A percentile compares a stretch with the other conserved stretches of the same genome.
Conservation (phyloP, 179 eudicot genomes). For the Silene vulgaris region DNA sequence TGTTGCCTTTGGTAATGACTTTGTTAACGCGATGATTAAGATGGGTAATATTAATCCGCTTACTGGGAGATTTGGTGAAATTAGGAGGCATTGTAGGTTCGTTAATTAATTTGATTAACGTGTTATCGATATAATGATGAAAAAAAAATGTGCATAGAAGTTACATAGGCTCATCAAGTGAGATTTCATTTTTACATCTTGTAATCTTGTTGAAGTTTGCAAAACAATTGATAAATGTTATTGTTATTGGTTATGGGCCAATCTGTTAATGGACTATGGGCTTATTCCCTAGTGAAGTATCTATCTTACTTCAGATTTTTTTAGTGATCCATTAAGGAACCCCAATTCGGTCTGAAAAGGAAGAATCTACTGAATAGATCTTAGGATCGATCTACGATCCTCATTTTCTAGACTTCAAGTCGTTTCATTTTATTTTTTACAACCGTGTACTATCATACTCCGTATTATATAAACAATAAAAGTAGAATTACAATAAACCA, state of each 20-base stretch:
- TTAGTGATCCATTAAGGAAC: too few relatives aligned
- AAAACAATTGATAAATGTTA: not conserved
- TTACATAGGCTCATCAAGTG: not conserved
- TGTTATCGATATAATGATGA: not conserved
- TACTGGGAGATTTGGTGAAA: constrained; percentile 45
- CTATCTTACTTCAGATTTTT: too few relatives aligned
- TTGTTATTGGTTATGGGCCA: not conserved
- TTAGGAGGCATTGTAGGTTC: constrained; percentile 41
- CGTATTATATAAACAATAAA: too few relatives aligned
- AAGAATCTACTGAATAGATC: too few relatives aligned
- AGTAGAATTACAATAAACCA: too few relatives aligned
- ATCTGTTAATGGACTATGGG: not conserved
- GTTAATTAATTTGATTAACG: constrained; percentile 8
- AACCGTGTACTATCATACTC: too few relatives aligned
- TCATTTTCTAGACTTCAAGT: too few relatives aligned
- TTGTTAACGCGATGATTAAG: constrained; percentile 43
- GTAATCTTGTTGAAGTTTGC: not conserved
- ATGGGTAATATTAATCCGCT: constrained; percentile 51
- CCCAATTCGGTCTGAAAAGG: not conserved
- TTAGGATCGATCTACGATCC: too few relatives aligned
- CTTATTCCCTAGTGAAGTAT: too few relatives aligned
- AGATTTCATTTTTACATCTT: not conserved
- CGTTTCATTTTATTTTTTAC: too few relatives aligned
- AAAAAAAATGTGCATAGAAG: not conserved
- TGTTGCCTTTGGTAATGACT: constrained; percentile 36